These are phyloP conservation scores for Nigrospora oryzae DNA, from an alignment of 2,329 filamentous ascomycete species.

Conservation along the genomic window DNA sequence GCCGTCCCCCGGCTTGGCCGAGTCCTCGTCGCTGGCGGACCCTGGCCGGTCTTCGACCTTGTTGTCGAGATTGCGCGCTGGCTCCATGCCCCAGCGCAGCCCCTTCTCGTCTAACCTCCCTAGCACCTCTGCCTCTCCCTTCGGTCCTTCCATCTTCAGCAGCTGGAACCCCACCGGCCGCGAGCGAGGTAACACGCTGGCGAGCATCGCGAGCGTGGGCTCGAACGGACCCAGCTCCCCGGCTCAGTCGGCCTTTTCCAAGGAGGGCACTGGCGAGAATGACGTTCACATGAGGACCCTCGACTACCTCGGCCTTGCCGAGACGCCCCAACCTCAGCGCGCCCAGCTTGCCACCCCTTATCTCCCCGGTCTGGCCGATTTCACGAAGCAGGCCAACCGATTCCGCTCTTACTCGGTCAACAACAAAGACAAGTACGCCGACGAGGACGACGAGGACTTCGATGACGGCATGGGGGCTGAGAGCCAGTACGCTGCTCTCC, in stretches of 20 bases:
- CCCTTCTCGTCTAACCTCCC: conserved; percentile 51
- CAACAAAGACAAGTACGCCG: conserved; percentile 93
- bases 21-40: conserved; percentile 46
- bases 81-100: conserved; percentile 86
- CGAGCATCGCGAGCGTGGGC: conserved; percentile 72
- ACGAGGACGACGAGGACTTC: conserved; percentile 76
- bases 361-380: conserved; percentile 65
- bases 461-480: conserved; percentile 45
- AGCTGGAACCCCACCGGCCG: conserved; percentile 70
- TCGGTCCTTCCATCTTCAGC: conserved; percentile 85
- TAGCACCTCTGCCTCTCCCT: conserved; percentile 53
- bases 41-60: conserved; percentile 58
- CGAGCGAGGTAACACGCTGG: conserved; percentile 79
- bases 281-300: conserved; percentile 85
- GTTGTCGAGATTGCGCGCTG: conserved; percentile 78
- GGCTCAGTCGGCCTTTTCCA: conserved; percentile 75
- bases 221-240: conserved; percentile 89
- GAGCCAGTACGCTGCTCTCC: conserved; percentile 49
- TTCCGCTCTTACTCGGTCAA: conserved; percentile 98
- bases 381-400: conserved; percentile 71
- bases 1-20: conserved; percentile 44
- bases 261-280: conserved; percentile 74
- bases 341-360: conserved; percentile 69
- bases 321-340: conserved; percentile 76
- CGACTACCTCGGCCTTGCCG: conserved; percentile 90